Evolutionary conservation across 2,329 filamentous ascomycete species (phyloP), one percentile per base, ranked within the genome.

Genomic region (Metarhizium sp.): DNA sequence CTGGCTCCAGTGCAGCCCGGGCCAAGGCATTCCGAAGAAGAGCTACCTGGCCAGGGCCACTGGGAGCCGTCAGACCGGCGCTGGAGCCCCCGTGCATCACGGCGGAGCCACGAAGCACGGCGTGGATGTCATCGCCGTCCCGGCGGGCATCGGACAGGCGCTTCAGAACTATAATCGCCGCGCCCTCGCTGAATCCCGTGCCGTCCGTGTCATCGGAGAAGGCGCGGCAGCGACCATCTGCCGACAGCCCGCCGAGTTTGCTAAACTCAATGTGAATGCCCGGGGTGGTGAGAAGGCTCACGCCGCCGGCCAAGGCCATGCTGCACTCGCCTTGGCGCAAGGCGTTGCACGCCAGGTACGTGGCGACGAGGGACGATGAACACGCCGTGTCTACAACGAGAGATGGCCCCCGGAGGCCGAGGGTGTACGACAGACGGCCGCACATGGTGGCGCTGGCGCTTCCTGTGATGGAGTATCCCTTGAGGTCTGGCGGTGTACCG

Each of bases 61-160:
- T 74, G 0, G 76, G 76, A 51, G 70, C 64, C 0, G 74, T 75
- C 43, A 78, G 67, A 2, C 72, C 74, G 0, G 72, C 72, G 2
- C 63, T 64, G 2, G 56, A 66, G 11, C 75, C 77, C 51, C 77
- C 73, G 45, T 67, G 64, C 53, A 72, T 73, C 25, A 67, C 58
- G 2, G 61, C 67, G 1, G 63, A 66, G 10, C 63, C 68, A 3
- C 66, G 64, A 46, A 75, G 65, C 14, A 71, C 61, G 11, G 64
- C 68, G 13, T 65, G 62, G 34, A 72, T 66, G 0, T 61, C 18
- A 36, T 79, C 73, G 6, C 71, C 70, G 47, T 75, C 75, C 5
- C 60, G 60, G 5, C 76, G 53, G 2, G 77, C 77, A 54, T 73
- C 66, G 4, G 68, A 64, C 0, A 78, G 62, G 0, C 64, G 67